phyloP scores from a whole-genome alignment of 345 rosid species.

The rapeseed (Brassica napus) region DNA sequence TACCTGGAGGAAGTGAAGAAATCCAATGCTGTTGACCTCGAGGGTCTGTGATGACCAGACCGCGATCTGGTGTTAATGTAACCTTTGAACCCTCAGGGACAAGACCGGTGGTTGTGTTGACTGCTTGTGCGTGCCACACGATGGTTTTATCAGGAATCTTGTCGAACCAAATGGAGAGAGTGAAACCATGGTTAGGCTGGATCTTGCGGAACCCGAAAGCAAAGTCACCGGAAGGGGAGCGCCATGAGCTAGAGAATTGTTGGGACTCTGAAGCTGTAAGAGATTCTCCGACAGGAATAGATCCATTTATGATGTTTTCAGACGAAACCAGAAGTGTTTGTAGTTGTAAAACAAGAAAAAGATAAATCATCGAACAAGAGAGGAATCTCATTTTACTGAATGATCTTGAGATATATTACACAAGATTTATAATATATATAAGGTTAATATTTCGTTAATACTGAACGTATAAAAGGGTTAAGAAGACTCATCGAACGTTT shows the following conservation, averaged over 20 bases:
- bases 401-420: background rate
- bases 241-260: background rate
- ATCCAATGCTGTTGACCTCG: background rate
- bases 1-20: background rate
- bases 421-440: too few relatives aligned
- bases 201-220: background rate
- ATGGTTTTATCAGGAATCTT: background rate
- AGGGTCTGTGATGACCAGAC: background rate
- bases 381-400: background rate
- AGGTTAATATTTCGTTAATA: background rate
- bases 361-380: background rate
- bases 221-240: background rate
- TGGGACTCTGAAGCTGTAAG: background rate
- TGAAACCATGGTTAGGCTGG: background rate
- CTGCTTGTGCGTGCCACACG: background rate
- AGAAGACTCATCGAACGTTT: background rate
- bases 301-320: background rate
- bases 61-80: background rate
- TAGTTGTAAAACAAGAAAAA: background rate
- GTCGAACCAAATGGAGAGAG: background rate
- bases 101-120: background rate
- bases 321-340: background rate
- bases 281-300: background rate
- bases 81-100: background rate
- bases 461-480: background rate